Evolutionary conservation across 257 asterid species (phyloP), one percentile per base, ranked within the genome.

Genomic region (Orobanche coerulescens): DNA sequence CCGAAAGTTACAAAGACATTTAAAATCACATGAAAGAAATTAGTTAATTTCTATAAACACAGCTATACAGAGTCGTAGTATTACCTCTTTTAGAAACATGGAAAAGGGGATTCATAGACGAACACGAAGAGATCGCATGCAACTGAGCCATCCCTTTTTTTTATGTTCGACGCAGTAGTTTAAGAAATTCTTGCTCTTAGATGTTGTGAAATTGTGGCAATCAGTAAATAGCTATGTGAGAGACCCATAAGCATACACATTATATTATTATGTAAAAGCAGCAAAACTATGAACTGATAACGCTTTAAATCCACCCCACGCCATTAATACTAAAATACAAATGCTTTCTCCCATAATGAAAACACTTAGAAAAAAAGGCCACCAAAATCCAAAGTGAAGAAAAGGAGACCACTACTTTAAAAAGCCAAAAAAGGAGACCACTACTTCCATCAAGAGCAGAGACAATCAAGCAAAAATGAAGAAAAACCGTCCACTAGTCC

Each of bases 141-240:
- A 82, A 61, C 55, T 79, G 88, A 71, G 84, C 83, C 95, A 87
- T 87, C 56, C 68, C 67, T 64, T n/a, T n/a, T n/a, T n/a, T n/a
- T 40, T 10, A 54, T 50, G 9, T 2, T 22, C 18, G 28, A 46
- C 11, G 16, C 36, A 40, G 47, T 14, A 9, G 12, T n/a, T 16
- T 33, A 43, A 9, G 4, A 51, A 46, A 50, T 9, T 53, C 1
- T 28, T 22, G 42, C 60, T 58, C 72, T 75, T 62, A 50, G 48
- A 60, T 14, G 11, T 3, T 39, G 5, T 9, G 19, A 56, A 44
- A 66, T 7, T 1, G 46, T 16, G 15, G 30, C 25, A 54, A 48
- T 11, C 42, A 66, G 10, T 30, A 57, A 39, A 33, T 53, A 28
- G 16, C 19, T 15, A 15, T 14, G 26, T 24, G 16, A 44, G n/a